Evolutionary conservation across 1,284 basidiomycete species (phyloP), one percentile per base, ranked within the genome.

Genomic region (Rhizopogon parksii): DNA sequence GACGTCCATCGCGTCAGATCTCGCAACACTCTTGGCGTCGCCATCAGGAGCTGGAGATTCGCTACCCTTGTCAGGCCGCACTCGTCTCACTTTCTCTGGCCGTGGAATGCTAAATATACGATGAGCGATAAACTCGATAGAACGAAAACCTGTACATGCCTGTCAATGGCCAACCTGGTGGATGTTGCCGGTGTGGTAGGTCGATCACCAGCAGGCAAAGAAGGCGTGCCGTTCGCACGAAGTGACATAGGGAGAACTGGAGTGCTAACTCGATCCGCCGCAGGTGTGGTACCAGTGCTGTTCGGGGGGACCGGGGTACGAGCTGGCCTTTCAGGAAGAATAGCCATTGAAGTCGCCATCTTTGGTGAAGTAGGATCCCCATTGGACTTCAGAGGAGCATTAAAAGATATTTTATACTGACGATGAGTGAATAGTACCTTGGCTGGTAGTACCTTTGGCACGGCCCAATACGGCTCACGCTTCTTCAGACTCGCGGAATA

Each of bases 401-500:
- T 46, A 62, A 56, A 42, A 52, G 63, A 60, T 11, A 47, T 61
- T 60, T 39, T 46, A 46, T 0, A 4, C 38, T 42, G 56, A 38
- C 11, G 14, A 45, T 8, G n/a, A 30, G 4, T 45, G 17, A 34
- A 53, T 53, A 35, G 47, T 49, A 59, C 55, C 49, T 54, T 57
- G 17, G 53, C 43, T 58, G 52, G 60, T 36, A 57, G 53, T 32
- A 60, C 56, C 53, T 76, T 75, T 15, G 77, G 67, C 36, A 73
- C 66, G 11, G 70, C 62, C 85, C 83, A 88, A 14, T 78, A 62
- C 4, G 74, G 54, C 60, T 87, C 84, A 25, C 83, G 73, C 59
- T 83, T 85, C 67, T 83, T 85, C 60, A 88, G 66, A 60, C 80
- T 78, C 2, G 85, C 83, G 34, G 78, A 77, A 63, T 88, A 88